Base-by-base conservation (phyloP, 1,139 yeast genomes). In the Yamadazyma trypodendri region DNA sequence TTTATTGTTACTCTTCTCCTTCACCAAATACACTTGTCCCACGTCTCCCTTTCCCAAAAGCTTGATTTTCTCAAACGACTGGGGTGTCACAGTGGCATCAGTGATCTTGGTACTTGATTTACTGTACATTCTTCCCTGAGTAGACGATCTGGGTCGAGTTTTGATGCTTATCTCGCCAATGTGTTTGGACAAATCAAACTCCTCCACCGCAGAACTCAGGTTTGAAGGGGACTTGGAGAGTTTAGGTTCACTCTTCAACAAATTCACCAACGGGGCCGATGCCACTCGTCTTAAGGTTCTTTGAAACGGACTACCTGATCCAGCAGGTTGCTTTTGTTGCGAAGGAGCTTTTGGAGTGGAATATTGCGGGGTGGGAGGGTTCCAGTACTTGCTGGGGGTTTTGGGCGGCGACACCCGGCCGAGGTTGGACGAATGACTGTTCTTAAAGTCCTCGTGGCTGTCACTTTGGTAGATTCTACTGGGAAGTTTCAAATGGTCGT, bases 11-110 rank as follows among this genome's bases (percentile, higher is more conserved):
- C 71, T 67, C 58, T 84, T 87, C 53, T 94, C 97, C 40, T 86
- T 77, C 4, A 92, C 98, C 31, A 94, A 65, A 52, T 84, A 94
- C 15, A 94, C 99, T 58, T 89, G 89, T 4, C 99, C 99, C 30
- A 94, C 98, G 54, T 94, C 99, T 37, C 99, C 99, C 56, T 88
- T 88, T 4, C 99, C 99, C 39, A 94, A 67, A 22, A 92, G 64
- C 48, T 88, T 79, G 41, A 94, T 78, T 57, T 89, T 92, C 49
- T 90, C 96, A 60, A 94, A 94, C 28, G 92, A 84, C 37, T 78
- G 75, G 2, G 95, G 95, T 3, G 84, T 78, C 9, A 94, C 99
- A 54, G 84, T 87, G 6, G 82, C 94, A 46, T 80, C 81, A 46
- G 83, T 68, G 18, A 87, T 72, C 49, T 83, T 84, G 33, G 84